These are phyloP conservation scores for Flagelloscypha sp. DNA, from an alignment of 768 basidiomycete genomes.

Conservation along the genomic window DNA sequence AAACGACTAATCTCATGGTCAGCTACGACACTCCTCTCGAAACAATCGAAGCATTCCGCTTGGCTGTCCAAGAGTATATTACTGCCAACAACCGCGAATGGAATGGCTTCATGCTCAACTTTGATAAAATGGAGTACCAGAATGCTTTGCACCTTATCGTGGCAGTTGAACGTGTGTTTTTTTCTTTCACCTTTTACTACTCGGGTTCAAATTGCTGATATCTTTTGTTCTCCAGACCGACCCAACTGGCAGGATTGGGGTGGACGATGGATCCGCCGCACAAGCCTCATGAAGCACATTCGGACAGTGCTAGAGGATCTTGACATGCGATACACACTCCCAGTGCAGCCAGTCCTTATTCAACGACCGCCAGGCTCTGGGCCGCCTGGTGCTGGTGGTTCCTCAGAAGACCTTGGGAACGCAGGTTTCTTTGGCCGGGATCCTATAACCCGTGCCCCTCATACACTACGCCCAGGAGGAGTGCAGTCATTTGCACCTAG, in stretches of 20 bases:
- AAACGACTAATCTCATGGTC: constrained; percentile 57
- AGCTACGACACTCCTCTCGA: constrained; percentile 67
- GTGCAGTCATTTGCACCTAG: too few species aligned
- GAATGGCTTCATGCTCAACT: constrained; percentile 55
- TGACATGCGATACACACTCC: constrained; percentile 61
- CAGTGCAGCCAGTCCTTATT: constrained; percentile 62
- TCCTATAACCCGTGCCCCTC: too few species aligned
- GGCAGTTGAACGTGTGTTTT: constrained; percentile 59
- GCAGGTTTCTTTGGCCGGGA: too few species aligned
- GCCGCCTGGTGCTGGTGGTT: too few species aligned
- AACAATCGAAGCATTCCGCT: constrained; percentile 55
- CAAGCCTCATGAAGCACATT: constrained; percentile 65
- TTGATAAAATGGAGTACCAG: constrained; percentile 75
- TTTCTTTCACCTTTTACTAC: background rate
- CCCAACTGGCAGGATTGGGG: constrained; percentile 88
- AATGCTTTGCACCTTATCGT: constrained; percentile 61
- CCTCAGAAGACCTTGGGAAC: too few species aligned
- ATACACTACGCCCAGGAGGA: too few species aligned
- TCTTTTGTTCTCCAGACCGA: constrained; percentile 37
- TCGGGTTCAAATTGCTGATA: constrained; percentile 3
- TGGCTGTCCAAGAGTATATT: constrained; percentile 53
- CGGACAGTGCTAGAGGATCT: constrained; percentile 68
- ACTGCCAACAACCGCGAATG: constrained; percentile 63
- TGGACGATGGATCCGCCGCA: constrained; percentile 68
- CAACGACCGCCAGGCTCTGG: too few species aligned